Conservation (phyloP, 2,329 filamentous ascomycete genomes). For the Talaromyces funiculosus region DNA sequence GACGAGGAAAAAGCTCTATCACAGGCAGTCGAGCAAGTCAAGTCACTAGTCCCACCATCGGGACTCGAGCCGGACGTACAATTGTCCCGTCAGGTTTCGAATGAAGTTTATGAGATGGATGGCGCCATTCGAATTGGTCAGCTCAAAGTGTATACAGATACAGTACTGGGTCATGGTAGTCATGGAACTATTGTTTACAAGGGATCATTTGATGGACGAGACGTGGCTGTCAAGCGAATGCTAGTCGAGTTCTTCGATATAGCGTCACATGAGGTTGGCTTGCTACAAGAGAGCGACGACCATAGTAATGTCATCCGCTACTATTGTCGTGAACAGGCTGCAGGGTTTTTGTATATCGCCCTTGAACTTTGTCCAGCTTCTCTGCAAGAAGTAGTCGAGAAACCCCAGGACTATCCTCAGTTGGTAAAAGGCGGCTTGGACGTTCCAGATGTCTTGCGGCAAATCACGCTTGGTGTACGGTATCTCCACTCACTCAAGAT, state of each 20-base stretch:
- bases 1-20: constrained; percentile 49
- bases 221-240: constrained; percentile 96
- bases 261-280: constrained; percentile 84
- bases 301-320: constrained; percentile 97
- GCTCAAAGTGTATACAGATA: constrained; percentile 55
- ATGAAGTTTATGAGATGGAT: constrained; percentile 53
- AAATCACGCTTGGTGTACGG: constrained; percentile 82
- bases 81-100: constrained; percentile 50
- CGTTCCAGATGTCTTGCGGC: constrained; percentile 72
- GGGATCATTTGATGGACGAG: constrained; percentile 86
- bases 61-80: constrained; percentile 59
- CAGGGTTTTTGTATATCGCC: constrained; percentile 92
- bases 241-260: constrained; percentile 93
- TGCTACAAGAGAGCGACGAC: constrained; percentile 88
- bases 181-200: constrained; percentile 96
- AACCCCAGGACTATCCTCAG: constrained; percentile 59
- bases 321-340: constrained; percentile 81
- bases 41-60: constrained; percentile 32
- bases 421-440: constrained; percentile 64
- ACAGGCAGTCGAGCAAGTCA: constrained; percentile 55
- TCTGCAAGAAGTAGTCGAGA: constrained; percentile 82
- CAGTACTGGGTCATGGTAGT: constrained; percentile 68
- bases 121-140: constrained; percentile 58
- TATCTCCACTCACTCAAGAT: constrained; percentile 89
- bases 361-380: constrained; percentile 91